These are phyloP conservation scores for Malassezia equina DNA, from an alignment of 1,284 basidiomycete genomes.

Conservation along the genomic window DNA sequence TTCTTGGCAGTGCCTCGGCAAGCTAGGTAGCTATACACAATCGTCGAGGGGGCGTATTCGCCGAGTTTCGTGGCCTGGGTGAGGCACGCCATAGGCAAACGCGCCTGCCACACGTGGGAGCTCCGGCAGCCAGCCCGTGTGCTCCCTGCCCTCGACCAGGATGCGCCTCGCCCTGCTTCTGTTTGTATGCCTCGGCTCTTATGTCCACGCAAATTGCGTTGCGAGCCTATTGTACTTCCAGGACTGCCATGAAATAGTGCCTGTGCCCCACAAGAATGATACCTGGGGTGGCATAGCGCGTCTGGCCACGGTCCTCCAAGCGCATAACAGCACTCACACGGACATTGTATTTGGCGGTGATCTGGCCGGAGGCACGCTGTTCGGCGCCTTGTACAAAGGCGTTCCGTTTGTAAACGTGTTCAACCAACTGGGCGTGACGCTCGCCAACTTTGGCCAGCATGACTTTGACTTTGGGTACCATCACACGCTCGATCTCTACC, in stretches of 20 bases:
- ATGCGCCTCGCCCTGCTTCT: neutral
- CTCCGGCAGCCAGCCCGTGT: too few relatives aligned
- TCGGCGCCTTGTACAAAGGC: neutral
- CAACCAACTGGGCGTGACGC: neutral
- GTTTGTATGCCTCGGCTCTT: neutral
- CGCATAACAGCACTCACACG: neutral
- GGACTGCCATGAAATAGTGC: neutral
- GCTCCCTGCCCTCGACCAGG: neutral
- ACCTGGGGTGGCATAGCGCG: constrained; percentile 21
- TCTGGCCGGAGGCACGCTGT: neutral
- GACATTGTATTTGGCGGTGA: neutral
- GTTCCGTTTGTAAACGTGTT: neutral
- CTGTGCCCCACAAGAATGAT: neutral
- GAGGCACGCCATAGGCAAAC: too few relatives aligned
- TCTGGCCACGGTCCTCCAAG: neutral
- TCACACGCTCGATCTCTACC: neutral
- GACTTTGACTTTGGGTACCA: neutral
- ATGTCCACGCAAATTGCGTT: neutral
- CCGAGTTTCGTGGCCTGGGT: too few relatives aligned
- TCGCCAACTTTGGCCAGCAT: neutral
- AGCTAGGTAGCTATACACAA: too few relatives aligned
- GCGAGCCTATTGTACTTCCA: neutral
- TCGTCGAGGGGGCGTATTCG: too few relatives aligned
- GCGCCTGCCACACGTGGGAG: too few relatives aligned
- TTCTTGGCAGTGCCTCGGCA: too few relatives aligned